phyloP scores from a whole-genome alignment of 2,329 filamentous ascomycete genomes.

The Penicillium hesseltinei region DNA sequence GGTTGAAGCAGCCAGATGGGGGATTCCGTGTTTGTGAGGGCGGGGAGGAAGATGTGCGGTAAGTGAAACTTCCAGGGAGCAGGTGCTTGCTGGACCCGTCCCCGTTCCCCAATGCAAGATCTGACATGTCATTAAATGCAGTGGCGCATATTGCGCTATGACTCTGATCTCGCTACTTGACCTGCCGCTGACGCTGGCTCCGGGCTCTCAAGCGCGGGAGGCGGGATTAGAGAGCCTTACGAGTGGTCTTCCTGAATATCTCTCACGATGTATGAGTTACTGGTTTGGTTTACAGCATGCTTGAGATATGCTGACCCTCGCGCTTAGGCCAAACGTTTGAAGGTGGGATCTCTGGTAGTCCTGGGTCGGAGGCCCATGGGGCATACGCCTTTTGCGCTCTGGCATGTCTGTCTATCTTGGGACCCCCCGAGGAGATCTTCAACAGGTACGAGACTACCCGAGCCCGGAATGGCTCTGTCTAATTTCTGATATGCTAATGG shows the following conservation, averaged over 20 bases:
- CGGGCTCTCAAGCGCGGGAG: slow-evolving; percentile 65
- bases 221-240: slow-evolving; percentile 65
- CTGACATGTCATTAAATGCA: slow-evolving; percentile 35
- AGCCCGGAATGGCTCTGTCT: neutral
- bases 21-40: slow-evolving; percentile 85
- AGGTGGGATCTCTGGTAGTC: slow-evolving; percentile 84
- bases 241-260: slow-evolving; percentile 73
- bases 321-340: slow-evolving; percentile 81
- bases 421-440: slow-evolving; percentile 71
- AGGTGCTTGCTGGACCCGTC: neutral
- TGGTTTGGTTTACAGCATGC: neutral
- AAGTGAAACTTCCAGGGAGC: slow-evolving; percentile 30
- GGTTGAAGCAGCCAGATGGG: slow-evolving; percentile 80
- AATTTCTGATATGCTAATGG: slow-evolving; percentile 4
- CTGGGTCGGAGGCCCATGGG: slow-evolving; percentile 87
- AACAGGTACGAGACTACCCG: slow-evolving; percentile 56
- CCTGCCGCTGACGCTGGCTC: slow-evolving; percentile 74
- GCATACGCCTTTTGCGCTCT: slow-evolving; percentile 95
- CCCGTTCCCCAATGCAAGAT: slow-evolving; percentile 16
- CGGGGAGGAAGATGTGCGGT: slow-evolving; percentile 91
- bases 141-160: slow-evolving; percentile 88
- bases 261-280: slow-evolving; percentile 67
- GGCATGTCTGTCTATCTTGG: slow-evolving; percentile 82
- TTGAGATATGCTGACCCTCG: slow-evolving; percentile 15
- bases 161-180: slow-evolving; percentile 80